These are phyloP conservation scores for Cucurbita argyrosperma DNA, from an alignment of 306 rosid species.

Conservation along the genomic window DNA sequence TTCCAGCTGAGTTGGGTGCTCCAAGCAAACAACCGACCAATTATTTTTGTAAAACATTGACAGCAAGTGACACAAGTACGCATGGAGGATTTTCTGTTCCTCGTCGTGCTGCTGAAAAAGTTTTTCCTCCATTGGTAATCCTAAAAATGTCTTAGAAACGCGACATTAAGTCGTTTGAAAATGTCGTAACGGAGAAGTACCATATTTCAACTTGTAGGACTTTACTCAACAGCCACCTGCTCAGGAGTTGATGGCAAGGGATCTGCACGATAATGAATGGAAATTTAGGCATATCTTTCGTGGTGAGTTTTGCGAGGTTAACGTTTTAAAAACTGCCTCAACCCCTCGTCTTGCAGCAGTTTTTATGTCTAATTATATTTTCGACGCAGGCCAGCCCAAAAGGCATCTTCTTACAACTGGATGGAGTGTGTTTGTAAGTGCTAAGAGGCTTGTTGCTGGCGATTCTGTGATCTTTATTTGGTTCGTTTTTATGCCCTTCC, in stretches of 20 bases:
- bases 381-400: conserved; percentile 83
- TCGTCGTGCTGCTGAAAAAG: conserved; percentile 99
- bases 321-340: neutral
- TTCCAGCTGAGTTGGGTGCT: conserved; percentile 74
- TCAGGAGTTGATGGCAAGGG: conserved; percentile 89
- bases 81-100: conserved; percentile 99
- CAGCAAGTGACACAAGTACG: conserved; percentile 97
- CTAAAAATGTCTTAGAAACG: neutral
- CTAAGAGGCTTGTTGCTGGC: conserved; percentile 92
- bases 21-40: conserved; percentile 92
- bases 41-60: conserved; percentile 87
- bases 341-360: neutral
- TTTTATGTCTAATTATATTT: conserved; percentile 2
- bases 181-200: neutral
- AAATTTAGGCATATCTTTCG: conserved; percentile 96
- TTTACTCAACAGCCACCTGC: conserved; percentile 91
- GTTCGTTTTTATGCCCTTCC: conserved; percentile 24
- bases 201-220: conserved; percentile 39
- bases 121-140: conserved; percentile 86
- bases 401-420: conserved; percentile 98
- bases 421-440: conserved; percentile 99
- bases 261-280: conserved; percentile 96
- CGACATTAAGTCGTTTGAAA: neutral
- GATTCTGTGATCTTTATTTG: conserved; percentile 95
- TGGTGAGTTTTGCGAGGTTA: conserved; percentile 37